A percentile compares a stretch with the other conserved stretches of the same genome.
phyloP scores from a whole-genome alignment of 2,329 filamentous ascomycete genomes.

The Epichloe bromicola region DNA sequence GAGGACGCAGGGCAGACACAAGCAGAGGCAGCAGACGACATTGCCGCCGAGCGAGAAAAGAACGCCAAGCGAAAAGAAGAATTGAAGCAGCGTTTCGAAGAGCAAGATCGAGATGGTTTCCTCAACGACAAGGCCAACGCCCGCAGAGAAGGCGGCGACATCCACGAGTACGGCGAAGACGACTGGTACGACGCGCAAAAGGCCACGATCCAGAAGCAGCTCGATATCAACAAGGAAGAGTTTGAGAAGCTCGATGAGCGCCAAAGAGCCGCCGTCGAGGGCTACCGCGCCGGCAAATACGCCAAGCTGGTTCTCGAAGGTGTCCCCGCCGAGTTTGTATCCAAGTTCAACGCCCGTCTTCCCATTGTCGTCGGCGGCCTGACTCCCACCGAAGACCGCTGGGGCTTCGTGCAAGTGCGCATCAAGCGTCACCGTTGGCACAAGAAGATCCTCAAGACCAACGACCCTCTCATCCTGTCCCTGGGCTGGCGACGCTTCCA shows the following conservation, averaged over 20 bases:
- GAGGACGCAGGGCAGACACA: conserved; percentile 25
- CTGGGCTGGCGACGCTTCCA: conserved; percentile 95
- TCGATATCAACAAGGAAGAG: conserved; percentile 92
- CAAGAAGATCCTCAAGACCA: conserved; percentile 97
- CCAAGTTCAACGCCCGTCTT: conserved; percentile 65
- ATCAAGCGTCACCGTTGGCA: conserved; percentile 98
- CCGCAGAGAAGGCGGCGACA: conserved; percentile 51
- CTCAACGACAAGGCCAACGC: conserved; percentile 77
- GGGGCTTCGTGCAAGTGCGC: conserved; percentile 87
- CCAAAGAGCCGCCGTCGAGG: conserved; percentile 75
- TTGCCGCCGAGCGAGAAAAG: conserved; percentile 81
- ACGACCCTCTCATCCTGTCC: conserved; percentile 93
- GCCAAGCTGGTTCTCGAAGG: conserved; percentile 80
- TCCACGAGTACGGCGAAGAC: conserved; percentile 86
- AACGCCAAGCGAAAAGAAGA: conserved; percentile 93
- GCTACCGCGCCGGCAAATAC: conserved; percentile 84
- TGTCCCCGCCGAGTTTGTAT: conserved; percentile 82
- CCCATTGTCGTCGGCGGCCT: conserved; percentile 88
- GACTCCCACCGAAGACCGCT: conserved; percentile 84
- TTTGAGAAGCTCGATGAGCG: conserved; percentile 77
- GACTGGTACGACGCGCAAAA: conserved; percentile 99
- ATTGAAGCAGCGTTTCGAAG: conserved; percentile 84
- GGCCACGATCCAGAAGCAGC: conserved; percentile 84
- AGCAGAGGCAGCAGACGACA: conserved; percentile 30
- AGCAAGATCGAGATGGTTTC: conserved; percentile 95